A percentile compares a stretch with the other conserved stretches of the same genome.
phyloP scores from a whole-genome alignment of 192 early-diverging fungal genomes.

The Oehlia diaphana region DNA sequence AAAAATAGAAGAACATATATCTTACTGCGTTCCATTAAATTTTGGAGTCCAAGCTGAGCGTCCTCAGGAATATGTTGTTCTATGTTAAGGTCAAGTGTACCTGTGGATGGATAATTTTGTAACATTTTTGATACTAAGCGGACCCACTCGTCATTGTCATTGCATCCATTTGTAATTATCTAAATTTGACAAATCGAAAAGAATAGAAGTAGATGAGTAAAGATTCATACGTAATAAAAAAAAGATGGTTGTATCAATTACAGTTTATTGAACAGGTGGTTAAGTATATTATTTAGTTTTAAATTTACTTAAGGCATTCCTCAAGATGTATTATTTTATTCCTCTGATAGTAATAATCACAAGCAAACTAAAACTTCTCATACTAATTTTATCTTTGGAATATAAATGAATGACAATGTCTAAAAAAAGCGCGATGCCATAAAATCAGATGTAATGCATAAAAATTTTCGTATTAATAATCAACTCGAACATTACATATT shows the following conservation, averaged over 20 bases:
- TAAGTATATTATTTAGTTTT: too few species aligned
- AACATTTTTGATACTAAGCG: constrained; percentile 25
- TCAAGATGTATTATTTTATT: too few species aligned
- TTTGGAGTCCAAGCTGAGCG: background rate
- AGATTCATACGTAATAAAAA: background rate
- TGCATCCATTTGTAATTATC: constrained; percentile 5
- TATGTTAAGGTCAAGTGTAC: constrained; percentile 7
- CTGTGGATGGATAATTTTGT: constrained; percentile 5
- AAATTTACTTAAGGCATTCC: too few species aligned
- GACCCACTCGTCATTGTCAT: constrained; percentile 28
- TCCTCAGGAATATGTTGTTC: constrained; percentile 3
- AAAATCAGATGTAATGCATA: too few species aligned
- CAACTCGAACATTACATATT: too few species aligned
- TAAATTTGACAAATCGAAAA: background rate
- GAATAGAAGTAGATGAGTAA: background rate
- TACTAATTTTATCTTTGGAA: too few species aligned
- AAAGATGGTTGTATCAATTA: background rate
- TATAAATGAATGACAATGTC: too few species aligned
- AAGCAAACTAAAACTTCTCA: too few species aligned
- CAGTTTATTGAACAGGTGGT: too few species aligned
- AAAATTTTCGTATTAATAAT: too few species aligned
- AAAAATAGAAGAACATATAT: background rate
- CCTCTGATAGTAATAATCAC: too few species aligned
- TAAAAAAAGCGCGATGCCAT: too few species aligned
- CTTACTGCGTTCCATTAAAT: constrained; percentile 8